phyloP scores from a whole-genome alignment of 1,284 basidiomycete genomes.

The Boletus smithii region DNA sequence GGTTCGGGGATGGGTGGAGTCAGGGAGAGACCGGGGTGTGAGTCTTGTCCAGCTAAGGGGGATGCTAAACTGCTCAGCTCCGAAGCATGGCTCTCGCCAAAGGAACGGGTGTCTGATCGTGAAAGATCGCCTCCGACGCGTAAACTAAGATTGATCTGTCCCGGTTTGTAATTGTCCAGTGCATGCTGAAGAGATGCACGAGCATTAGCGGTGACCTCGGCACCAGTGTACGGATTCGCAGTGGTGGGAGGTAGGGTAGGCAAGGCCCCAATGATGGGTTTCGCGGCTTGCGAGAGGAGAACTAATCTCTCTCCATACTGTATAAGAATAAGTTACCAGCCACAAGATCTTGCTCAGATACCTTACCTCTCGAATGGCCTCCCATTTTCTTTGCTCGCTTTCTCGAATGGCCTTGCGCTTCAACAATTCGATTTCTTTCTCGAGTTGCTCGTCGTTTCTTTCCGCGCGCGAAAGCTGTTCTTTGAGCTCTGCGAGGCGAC shows the following conservation, averaged over 20 bases:
- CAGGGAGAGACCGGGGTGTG: constrained; percentile 38
- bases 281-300: constrained; percentile 65
- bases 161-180: constrained; percentile 70
- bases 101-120: constrained; percentile 71
- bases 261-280: constrained; percentile 55
- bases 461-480: constrained; percentile 62
- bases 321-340: constrained; percentile 3
- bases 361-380: constrained; percentile 69
- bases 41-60: constrained; percentile 27
- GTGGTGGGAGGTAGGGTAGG: constrained; percentile 60
- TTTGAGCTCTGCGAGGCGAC: constrained; percentile 60
- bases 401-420: constrained; percentile 71
- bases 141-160: constrained; percentile 52
- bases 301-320: constrained; percentile 76
- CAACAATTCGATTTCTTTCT: constrained; percentile 65
- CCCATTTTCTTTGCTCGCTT: constrained; percentile 71
- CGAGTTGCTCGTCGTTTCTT: constrained; percentile 56
- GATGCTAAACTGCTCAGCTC: constrained; percentile 61
- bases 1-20: constrained; percentile 38
- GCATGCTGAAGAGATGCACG: constrained; percentile 74
- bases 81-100: constrained; percentile 73
- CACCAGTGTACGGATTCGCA: constrained; percentile 55
- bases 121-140: constrained; percentile 52
- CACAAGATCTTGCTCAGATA: constrained; percentile 1
- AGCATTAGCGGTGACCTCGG: constrained; percentile 58